Conservation (phyloP, 768 basidiomycete genomes). For the Rhizopogon roseolus region DNA sequence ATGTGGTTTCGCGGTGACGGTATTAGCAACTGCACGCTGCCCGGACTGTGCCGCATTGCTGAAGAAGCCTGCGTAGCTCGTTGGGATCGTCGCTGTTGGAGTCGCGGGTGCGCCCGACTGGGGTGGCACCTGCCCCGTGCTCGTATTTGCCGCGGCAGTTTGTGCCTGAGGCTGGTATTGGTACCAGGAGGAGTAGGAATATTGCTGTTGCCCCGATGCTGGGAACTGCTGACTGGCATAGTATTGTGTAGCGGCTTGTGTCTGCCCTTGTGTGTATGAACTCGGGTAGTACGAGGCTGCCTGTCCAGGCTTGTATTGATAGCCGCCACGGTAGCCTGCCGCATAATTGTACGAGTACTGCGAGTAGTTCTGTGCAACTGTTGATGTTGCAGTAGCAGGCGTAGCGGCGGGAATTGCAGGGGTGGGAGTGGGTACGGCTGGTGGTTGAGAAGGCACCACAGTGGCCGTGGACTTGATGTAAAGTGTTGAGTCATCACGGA, state of each 20-base stretch:
- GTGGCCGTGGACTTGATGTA: slow-evolving; percentile 49
- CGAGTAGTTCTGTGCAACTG: slow-evolving; percentile 23
- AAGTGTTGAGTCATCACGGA: slow-evolving; percentile 73
- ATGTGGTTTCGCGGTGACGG: slow-evolving; percentile 34
- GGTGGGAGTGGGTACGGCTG: slow-evolving; percentile 28
- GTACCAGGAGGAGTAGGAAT: slow-evolving; percentile 40
- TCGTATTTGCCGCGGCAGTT: slow-evolving; percentile 16
- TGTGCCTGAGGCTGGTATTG: slow-evolving; percentile 33
- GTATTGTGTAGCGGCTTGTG: slow-evolving; percentile 28
- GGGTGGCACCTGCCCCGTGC: slow-evolving; percentile 39
- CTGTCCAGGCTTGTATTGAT: slow-evolving; percentile 35
- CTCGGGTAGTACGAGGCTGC: slow-evolving; percentile 27
- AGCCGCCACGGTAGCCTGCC: slow-evolving; percentile 23
- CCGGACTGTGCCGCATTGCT: slow-evolving; percentile 24
- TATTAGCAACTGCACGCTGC: slow-evolving; percentile 54
- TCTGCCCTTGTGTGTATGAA: slow-evolving; percentile 21
- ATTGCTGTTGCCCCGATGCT: slow-evolving; percentile 33
- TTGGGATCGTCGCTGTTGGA: slow-evolving; percentile 24
- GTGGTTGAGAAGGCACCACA: slow-evolving; percentile 25
- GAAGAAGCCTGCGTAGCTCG: slow-evolving; percentile 40
- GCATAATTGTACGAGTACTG: slow-evolving; percentile 34
- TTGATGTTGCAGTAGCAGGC: slow-evolving; percentile 18
- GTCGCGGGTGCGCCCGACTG: slow-evolving; percentile 30
- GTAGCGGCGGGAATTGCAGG: slow-evolving; percentile 24
- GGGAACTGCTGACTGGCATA: slow-evolving; percentile 32